phyloP scores from a whole-genome alignment of 2,329 filamentous ascomycete species.

The Amesomyces nigricolor region DNA sequence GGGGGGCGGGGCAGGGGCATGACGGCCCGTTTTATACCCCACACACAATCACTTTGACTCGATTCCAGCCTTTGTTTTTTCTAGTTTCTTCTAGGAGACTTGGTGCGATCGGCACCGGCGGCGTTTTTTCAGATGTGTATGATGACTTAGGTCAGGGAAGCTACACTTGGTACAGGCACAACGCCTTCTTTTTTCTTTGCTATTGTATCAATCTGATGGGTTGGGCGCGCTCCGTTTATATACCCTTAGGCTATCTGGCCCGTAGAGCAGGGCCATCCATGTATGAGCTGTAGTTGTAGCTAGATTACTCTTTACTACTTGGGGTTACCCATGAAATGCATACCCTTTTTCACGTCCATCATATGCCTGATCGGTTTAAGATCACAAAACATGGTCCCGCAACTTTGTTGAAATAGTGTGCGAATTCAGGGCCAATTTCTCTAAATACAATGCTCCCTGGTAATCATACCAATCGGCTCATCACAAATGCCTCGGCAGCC shows the following conservation, averaged over 20 bases:
- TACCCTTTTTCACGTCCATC: too few species aligned
- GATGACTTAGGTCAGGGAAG: constrained; percentile 2
- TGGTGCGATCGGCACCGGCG: constrained; percentile 3
- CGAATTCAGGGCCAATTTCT: too few species aligned
- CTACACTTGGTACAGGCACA: constrained; percentile 13
- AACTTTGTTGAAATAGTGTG: too few species aligned
- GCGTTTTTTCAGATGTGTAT: constrained; percentile 13
- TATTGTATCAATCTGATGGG: constrained; percentile 6
- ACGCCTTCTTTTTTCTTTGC: background rate
- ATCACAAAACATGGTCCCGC: too few species aligned
- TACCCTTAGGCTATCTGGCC: constrained; percentile 8
- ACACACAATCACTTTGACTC: background rate
- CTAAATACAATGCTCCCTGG: too few species aligned
- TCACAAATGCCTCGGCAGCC: too few species aligned
- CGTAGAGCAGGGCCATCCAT: background rate
- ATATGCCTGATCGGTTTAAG: too few species aligned
- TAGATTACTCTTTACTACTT: background rate
- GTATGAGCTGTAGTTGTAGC: constrained; percentile 3
- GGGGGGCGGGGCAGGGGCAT: background rate
- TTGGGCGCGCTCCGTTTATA: background rate
- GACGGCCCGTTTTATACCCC: background rate
- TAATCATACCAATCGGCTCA: too few species aligned
- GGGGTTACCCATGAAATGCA: background rate
- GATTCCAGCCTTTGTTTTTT: background rate
- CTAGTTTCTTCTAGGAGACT: background rate